Conservation (phyloP, 2,329 filamentous ascomycete species). For the Fusarium verticillioides region DNA sequence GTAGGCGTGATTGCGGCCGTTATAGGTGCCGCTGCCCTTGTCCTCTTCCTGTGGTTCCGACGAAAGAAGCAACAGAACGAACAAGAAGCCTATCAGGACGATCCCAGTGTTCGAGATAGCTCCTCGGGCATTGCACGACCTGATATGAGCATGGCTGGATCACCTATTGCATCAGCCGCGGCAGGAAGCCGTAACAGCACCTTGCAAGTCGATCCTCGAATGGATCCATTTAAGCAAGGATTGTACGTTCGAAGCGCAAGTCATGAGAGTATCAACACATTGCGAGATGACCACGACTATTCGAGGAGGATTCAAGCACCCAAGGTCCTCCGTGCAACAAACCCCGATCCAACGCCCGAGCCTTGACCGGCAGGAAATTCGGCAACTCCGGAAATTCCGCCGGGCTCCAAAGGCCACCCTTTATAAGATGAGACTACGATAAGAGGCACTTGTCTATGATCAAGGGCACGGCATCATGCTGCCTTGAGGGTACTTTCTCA, state of each 20-base stretch:
- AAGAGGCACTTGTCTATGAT: not conserved
- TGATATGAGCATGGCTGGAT: slow-evolving; percentile 54
- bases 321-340: slow-evolving; percentile 70
- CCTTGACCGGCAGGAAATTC: not conserved
- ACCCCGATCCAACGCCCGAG: slow-evolving; percentile 63
- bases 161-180: slow-evolving; percentile 46
- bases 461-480: not conserved
- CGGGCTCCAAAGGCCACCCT: not conserved
- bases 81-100: slow-evolving; percentile 56
- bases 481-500: not conserved
- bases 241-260: slow-evolving; percentile 69
- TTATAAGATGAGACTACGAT: not conserved
- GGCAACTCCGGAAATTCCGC: not conserved
- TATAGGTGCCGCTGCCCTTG: slow-evolving; percentile 51
- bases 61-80: slow-evolving; percentile 57
- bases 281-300: slow-evolving; percentile 74
- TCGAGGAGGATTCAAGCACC: slow-evolving; percentile 68
- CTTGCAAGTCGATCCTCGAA: slow-evolving; percentile 69
- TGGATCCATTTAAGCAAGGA: slow-evolving; percentile 69
- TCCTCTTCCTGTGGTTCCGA: slow-evolving; percentile 57
- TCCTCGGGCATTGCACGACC: slow-evolving; percentile 61
- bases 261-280: slow-evolving; percentile 70
- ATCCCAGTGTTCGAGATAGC: slow-evolving; percentile 61
- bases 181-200: slow-evolving; percentile 63
- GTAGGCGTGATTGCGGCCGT: slow-evolving; percentile 61